These are phyloP conservation scores for Ogataea methylovora DNA, from an alignment of 805 yeast species.

Conservation along the genomic window DNA sequence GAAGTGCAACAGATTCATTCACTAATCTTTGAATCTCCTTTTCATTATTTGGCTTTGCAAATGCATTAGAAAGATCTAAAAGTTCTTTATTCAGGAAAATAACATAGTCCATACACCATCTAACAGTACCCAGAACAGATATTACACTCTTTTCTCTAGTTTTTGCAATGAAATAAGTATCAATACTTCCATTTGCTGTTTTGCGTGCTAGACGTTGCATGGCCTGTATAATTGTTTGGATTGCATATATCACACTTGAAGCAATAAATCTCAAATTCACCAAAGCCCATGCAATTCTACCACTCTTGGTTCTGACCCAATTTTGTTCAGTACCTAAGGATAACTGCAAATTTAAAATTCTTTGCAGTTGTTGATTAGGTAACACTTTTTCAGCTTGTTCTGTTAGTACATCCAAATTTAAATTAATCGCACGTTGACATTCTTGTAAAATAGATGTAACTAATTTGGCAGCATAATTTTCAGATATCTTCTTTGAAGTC, in stretches of 20 bases:
- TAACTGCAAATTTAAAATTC: conserved; percentile 62
- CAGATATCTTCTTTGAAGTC: conserved; percentile 13
- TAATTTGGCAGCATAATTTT: conserved; percentile 24
- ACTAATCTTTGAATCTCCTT: conserved; percentile 14
- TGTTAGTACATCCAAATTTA: conserved; percentile 59
- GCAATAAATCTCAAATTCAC: conserved; percentile 65
- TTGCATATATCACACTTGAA: conserved; percentile 58
- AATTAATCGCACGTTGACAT: conserved; percentile 67
- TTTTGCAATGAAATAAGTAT: conserved; percentile 29
- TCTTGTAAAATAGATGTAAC: conserved; percentile 47
- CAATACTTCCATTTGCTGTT: conserved; percentile 40
- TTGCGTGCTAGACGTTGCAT: conserved; percentile 52
- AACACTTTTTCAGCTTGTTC: conserved; percentile 73
- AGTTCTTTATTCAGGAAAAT: conserved; percentile 69
- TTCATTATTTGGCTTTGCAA: conserved; percentile 15
- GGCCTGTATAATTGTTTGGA: conserved; percentile 57
- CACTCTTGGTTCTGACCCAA: conserved; percentile 32
- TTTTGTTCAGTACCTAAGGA: conserved; percentile 45
- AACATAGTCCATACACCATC: conserved; percentile 81
- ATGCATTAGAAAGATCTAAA: conserved; percentile 32
- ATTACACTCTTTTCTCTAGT: conserved; percentile 57
- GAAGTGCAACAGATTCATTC: conserved; percentile 35
- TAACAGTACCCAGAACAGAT: conserved; percentile 65
- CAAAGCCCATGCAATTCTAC: conserved; percentile 51
- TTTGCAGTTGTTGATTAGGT: conserved; percentile 71